These are phyloP conservation scores for Citrus cavaleriei DNA, from an alignment of 345 rosid species.

Conservation along the genomic window DNA sequence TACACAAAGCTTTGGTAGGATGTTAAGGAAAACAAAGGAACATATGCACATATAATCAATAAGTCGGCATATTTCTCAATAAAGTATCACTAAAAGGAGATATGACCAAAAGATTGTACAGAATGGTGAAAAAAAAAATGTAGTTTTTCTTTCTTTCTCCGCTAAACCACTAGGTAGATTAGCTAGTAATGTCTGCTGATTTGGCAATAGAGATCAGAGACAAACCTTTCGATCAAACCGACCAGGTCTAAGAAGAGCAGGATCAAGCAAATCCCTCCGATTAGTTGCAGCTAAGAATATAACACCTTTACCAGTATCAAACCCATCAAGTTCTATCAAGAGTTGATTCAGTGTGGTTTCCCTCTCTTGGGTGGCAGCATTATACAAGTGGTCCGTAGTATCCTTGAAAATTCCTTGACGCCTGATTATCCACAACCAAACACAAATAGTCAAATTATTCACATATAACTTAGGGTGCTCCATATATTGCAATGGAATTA, in stretches of 20 bases:
- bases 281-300: constrained; percentile 94
- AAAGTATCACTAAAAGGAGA: neutral
- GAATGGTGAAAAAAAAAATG: neutral
- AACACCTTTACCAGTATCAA: constrained; percentile 97
- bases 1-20: neutral
- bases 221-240: constrained; percentile 96
- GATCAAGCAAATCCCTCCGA: constrained; percentile 88
- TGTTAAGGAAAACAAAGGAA: neutral
- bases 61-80: neutral
- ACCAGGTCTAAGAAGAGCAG: constrained; percentile 95
- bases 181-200: neutral
- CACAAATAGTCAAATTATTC: constrained; percentile 3
- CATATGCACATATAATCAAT: neutral
- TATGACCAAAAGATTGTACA: constrained; percentile 9
- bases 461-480: neutral
- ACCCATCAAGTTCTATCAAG: constrained; percentile 94
- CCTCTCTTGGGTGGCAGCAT: constrained; percentile 96
- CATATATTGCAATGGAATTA: neutral
- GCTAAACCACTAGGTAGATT: constrained; percentile 1
- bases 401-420: constrained; percentile 92
- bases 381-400: constrained; percentile 67
- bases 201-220: constrained; percentile 10
- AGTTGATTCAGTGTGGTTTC: constrained; percentile 97
- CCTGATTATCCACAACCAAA: constrained; percentile 35
- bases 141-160: neutral